Conservation (phyloP, 2,329 filamentous ascomycete species). For the Pseudogymnoascus sp. region DNA sequence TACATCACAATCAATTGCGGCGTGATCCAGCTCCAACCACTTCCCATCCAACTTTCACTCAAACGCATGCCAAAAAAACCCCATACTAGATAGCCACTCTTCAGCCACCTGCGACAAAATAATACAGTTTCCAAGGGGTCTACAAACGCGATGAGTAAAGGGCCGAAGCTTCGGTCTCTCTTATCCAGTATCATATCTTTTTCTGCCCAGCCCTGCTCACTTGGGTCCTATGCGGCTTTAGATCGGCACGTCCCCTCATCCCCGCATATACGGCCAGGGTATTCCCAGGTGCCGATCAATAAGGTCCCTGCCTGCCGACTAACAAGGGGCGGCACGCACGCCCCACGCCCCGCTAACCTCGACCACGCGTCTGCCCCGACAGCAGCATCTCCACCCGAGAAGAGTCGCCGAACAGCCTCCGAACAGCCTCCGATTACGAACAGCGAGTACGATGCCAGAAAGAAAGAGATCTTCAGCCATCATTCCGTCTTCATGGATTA, state of each 20-base stretch:
- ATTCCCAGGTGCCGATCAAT: neutral
- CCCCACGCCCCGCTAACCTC: neutral
- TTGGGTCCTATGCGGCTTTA: neutral
- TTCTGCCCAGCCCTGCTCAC: neutral
- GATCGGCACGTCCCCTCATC: neutral
- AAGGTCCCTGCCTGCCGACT: neutral
- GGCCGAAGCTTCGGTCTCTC: conserved; percentile 2
- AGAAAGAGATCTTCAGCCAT: neutral
- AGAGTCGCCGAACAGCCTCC: neutral
- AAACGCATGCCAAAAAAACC: neutral
- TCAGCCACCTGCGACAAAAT: neutral
- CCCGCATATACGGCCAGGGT: neutral
- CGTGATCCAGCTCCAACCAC: neutral
- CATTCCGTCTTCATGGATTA: neutral
- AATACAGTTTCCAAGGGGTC: neutral
- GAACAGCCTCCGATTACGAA: neutral
- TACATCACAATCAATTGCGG: neutral
- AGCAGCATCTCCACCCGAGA: neutral
- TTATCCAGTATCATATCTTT: neutral
- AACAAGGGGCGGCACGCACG: conserved; percentile 2
- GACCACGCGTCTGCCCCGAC: neutral
- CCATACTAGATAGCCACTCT: neutral
- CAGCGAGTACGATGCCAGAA: neutral
- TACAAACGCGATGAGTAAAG: neutral
- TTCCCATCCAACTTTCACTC: neutral